phyloP scores from a whole-genome alignment of 2,329 filamentous ascomycete genomes.

The Hypoxylon sp. region DNA sequence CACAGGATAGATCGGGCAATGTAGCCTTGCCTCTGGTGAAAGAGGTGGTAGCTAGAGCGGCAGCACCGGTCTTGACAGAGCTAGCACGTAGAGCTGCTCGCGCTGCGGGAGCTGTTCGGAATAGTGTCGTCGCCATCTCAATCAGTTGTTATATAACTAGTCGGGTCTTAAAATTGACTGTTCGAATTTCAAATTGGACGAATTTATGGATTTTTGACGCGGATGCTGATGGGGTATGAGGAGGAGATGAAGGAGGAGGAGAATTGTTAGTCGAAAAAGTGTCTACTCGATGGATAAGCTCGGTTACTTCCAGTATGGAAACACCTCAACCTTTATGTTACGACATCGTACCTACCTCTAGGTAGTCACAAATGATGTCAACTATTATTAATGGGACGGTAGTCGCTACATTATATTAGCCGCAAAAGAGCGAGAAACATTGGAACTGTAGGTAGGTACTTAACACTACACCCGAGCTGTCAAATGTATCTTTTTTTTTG shows the following conservation, averaged over 20 bases:
- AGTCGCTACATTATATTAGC: background rate
- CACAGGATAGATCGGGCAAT: slow-evolving; percentile 88
- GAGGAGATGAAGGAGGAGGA: background rate
- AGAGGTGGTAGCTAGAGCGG: slow-evolving; percentile 78
- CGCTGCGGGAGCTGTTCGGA: slow-evolving; percentile 77
- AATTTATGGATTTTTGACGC: background rate
- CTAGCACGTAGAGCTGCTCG: slow-evolving; percentile 80
- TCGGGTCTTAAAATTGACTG: background rate
- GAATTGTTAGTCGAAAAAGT: background rate
- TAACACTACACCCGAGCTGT: background rate
- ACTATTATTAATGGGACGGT: slow-evolving; percentile 26
- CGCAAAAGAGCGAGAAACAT: slow-evolving; percentile 8
- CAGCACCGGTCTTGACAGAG: slow-evolving; percentile 70
- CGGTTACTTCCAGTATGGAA: slow-evolving; percentile 11
- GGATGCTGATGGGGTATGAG: background rate
- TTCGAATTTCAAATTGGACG: background rate
- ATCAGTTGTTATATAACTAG: background rate
- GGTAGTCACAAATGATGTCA: slow-evolving; percentile 35
- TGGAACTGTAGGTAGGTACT: no score
- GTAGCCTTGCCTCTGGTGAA: slow-evolving; percentile 92
- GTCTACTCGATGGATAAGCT: slow-evolving; percentile 10
- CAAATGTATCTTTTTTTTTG: background rate
- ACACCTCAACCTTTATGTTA: slow-evolving; percentile 15
- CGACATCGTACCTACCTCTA: background rate
- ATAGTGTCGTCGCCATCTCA: slow-evolving; percentile 81